Evolutionary conservation across 192 early-diverging fungal genomes (phyloP), one percentile per base, ranked within the genome.

Genomic region (Coemansia sp.): DNA sequence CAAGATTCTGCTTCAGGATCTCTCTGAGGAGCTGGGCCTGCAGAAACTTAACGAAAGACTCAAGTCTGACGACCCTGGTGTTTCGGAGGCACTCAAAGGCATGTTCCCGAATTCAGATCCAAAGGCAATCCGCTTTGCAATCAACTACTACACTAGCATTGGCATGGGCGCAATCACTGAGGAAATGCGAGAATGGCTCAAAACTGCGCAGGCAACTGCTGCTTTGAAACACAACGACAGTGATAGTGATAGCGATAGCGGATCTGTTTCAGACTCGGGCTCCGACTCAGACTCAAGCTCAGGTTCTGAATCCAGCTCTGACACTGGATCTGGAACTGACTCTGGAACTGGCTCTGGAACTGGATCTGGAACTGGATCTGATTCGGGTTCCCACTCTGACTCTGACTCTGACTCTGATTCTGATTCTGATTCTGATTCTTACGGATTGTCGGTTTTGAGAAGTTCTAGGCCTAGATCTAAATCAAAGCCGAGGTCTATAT

Each of bases 61-160:
- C 61, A 83, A 89, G 63, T 66, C 72, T 0, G 48, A 67, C 6
- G 94, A 93, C 56, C 87, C 88, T 2, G 68, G 62, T 17, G 83
- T 93, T 70, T 69, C 85, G 6, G 90, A 92, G 29, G 92, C 88
- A 14, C 89, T 94, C 66, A 81, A 84, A 16, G 96, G 95, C 30
- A 74, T 97, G 71, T 99, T 99, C 72, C 96, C 95, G 12, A 94
- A 85, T 54, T 91, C 93, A 68, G 91, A 90, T 68, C 92, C 93
- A 48, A 87, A 88, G 59, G 86, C 93, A 59, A 94, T 91, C 12
- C 89, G 95, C 48, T 97, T 97, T 76, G 94, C 96, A 11, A 97
- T 99, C 86, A 99, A 99, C 73, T 99, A 95, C 75, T 99, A 93
- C 66, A 97, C 94, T 0, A 91, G 88, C 70, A 96, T 99, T 72